Conservation (phyloP, 495 filamentous ascomycete genomes). For the Penicillium verhagenii region DNA sequence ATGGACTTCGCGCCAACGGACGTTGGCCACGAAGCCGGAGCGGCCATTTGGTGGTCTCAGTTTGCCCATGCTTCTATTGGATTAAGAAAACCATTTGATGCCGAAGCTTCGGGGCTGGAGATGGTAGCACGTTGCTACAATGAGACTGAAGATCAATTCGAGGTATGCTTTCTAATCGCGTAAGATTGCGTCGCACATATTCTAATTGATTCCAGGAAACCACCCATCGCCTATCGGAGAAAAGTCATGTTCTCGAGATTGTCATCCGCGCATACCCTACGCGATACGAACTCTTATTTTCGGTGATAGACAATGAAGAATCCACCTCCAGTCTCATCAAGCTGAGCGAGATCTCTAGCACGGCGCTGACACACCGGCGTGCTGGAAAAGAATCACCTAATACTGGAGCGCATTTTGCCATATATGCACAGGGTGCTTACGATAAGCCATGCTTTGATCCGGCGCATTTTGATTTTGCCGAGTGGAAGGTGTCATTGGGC, state of each 20-base stretch:
- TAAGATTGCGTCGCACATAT: neutral
- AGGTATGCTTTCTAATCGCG: neutral
- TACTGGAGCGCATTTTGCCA: constrained; percentile 8
- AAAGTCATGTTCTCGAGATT: neutral
- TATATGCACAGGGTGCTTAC: constrained; percentile 4
- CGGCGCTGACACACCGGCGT: constrained; percentile 5
- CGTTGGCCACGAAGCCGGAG: constrained; percentile 3
- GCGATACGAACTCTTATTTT: constrained; percentile 3
- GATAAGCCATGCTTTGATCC: constrained; percentile 6
- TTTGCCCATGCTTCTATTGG: constrained; percentile 7
- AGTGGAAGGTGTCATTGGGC: constrained; percentile 4
- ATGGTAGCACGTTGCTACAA: constrained; percentile 1
- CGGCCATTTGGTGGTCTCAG: constrained; percentile 6
- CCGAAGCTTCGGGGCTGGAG: neutral
- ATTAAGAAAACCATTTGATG: constrained; percentile 2
- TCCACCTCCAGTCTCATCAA: neutral
- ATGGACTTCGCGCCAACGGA: neutral
- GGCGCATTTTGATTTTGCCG: constrained; percentile 2
- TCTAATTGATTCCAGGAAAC: neutral
- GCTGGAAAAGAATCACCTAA: constrained; percentile 5
- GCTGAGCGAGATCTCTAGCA: constrained; percentile 1
- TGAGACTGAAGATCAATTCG: neutral
- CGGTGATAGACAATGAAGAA: neutral
- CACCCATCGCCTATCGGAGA: neutral
- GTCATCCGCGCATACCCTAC: constrained; percentile 3